phyloP scores from a whole-genome alignment of 2,329 filamentous ascomycete species.

The Annulohypoxylon truncatum region DNA sequence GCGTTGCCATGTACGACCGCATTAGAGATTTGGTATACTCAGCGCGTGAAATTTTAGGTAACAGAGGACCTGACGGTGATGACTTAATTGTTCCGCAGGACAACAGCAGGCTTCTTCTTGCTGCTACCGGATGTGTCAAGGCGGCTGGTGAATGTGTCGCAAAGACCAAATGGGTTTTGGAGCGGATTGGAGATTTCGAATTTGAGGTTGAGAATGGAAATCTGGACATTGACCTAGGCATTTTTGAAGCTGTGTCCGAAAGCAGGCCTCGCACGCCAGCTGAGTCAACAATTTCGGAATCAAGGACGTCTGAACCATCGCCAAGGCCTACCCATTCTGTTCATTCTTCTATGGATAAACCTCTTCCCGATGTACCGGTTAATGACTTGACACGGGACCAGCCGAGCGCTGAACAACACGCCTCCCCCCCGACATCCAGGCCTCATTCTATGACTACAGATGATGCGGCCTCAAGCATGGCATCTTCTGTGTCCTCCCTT shows the following conservation, averaged over 20 bases:
- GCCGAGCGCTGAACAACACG: conserved; percentile 37
- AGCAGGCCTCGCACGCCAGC: conserved; percentile 48
- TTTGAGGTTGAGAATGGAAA: conserved; percentile 74
- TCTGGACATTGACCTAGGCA: conserved; percentile 66
- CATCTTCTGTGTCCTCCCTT: conserved; percentile 61
- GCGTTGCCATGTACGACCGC: conserved; percentile 80
- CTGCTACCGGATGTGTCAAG: conserved; percentile 88
- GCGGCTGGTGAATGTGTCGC: conserved; percentile 91
- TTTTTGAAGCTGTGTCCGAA: conserved; percentile 59
- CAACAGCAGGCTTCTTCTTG: conserved; percentile 78
- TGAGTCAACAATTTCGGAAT: conserved; percentile 56
- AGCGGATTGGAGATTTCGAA: conserved; percentile 91
- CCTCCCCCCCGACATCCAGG: conserved; percentile 55
- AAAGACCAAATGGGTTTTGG: conserved; percentile 85
- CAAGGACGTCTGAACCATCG: conserved; percentile 49
- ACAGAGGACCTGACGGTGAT: conserved; percentile 75
- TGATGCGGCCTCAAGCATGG: conserved; percentile 56
- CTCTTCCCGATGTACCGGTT: conserved; percentile 73
- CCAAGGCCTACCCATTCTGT: conserved; percentile 46
- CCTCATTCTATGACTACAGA: conserved; percentile 57
- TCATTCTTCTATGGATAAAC: conserved; percentile 69
- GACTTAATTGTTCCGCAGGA: conserved; percentile 85
- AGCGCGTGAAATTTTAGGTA: conserved; percentile 81
- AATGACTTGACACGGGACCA: conserved; percentile 46
- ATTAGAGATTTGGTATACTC: conserved; percentile 84